A percentile compares a stretch with the other conserved stretches of the same genome.
Conservation (phyloP, 495 filamentous ascomycete genomes). For the Saxophila tyrrhenica region DNA sequence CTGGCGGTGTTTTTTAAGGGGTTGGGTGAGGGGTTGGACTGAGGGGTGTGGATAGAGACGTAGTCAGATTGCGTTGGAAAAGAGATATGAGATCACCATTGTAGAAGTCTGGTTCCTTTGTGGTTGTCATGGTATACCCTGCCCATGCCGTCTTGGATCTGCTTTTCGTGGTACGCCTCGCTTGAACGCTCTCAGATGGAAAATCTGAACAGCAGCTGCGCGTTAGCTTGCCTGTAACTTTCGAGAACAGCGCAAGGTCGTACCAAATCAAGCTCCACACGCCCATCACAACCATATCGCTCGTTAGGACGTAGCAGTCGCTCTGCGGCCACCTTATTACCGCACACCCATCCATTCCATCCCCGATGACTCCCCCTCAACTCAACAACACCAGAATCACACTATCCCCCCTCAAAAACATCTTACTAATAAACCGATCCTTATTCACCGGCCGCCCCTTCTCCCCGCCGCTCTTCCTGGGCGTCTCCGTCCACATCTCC, state of each 20-base stretch:
- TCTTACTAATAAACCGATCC: constrained; percentile 96
- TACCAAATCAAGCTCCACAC: not conserved
- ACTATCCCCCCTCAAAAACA: constrained; percentile 91
- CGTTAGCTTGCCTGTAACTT: not conserved
- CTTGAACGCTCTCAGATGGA: not conserved
- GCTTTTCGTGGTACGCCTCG: not conserved
- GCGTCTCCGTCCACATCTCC: constrained; percentile 99
- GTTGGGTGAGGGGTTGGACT: constrained; percentile 45
- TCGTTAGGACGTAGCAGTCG: too few relatives aligned
- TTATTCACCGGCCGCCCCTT: constrained; percentile 91
- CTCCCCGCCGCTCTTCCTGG: constrained; percentile 59
- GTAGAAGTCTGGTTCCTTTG: not conserved
- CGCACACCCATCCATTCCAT: too few relatives aligned
- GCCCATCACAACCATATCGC: too few relatives aligned
- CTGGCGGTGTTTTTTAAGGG: constrained; percentile 71
- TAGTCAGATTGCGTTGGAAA: not conserved
- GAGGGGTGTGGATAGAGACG: constrained; percentile 5
- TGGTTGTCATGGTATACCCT: not conserved
- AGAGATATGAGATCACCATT: not conserved
- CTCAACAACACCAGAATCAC: constrained; percentile 89
- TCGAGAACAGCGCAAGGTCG: not conserved
- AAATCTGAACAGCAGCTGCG: not conserved
- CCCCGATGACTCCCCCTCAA: constrained; percentile 35
- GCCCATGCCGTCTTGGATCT: not conserved
- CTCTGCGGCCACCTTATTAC: too few relatives aligned